These are phyloP conservation scores for Knufia petricola DNA, from an alignment of 2,329 filamentous ascomycete species.

Conservation along the genomic window DNA sequence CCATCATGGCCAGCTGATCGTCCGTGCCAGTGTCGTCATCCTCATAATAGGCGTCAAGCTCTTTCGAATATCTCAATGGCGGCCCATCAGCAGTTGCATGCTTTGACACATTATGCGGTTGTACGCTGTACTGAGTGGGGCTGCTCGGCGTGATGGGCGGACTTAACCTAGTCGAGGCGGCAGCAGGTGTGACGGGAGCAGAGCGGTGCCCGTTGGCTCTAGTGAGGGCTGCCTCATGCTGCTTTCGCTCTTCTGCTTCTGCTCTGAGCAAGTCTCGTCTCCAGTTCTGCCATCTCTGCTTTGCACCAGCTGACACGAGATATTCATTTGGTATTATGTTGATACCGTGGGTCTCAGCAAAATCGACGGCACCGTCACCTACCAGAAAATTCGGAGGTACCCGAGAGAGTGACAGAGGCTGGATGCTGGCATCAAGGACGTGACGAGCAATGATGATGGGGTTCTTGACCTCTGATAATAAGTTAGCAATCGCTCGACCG, in stretches of 20 bases:
- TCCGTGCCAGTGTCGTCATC: slow-evolving; percentile 3
- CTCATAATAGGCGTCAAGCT: neutral
- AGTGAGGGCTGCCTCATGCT: slow-evolving; percentile 3
- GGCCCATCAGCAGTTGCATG: neutral
- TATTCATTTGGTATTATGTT: slow-evolving; percentile 61
- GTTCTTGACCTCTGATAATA: slow-evolving; percentile 70
- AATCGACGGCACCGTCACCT: slow-evolving; percentile 74
- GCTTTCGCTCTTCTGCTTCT: slow-evolving; percentile 31
- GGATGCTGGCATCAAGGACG: slow-evolving; percentile 67
- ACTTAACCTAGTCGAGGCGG: slow-evolving; percentile 1
- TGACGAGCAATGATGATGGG: slow-evolving; percentile 79
- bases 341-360: slow-evolving; percentile 71
- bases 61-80: neutral
- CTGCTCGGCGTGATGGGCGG: slow-evolving; percentile 2
- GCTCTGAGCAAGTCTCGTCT: slow-evolving; percentile 56
- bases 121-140: neutral
- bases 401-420: slow-evolving; percentile 69
- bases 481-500: slow-evolving; percentile 11
- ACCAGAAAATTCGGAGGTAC: slow-evolving; percentile 90
- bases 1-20: neutral
- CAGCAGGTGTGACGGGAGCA: neutral
- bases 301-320: slow-evolving; percentile 69
- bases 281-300: slow-evolving; percentile 74
- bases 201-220: neutral
- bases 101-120: slow-evolving; percentile 2